Base-by-base conservation (phyloP, 2,329 filamentous ascomycete genomes). In the Aspergillus candidus region DNA sequence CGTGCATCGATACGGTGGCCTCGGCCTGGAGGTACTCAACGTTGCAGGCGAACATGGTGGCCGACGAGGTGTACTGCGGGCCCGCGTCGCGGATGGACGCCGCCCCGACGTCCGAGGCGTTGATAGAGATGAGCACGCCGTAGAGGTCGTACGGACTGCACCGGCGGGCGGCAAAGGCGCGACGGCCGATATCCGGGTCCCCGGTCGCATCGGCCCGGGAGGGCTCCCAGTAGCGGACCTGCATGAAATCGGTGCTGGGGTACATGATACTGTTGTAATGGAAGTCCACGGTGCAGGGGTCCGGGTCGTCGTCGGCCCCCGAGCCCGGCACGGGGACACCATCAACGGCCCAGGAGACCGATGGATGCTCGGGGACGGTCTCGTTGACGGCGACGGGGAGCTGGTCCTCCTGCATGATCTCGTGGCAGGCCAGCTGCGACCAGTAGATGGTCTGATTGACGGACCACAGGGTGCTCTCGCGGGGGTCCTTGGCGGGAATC, bases 191-290 rank as follows among this genome's bases (percentile, higher is more conserved):
- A 40, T 15, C 42, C 30, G 39, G 48, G 14, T 38, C 39, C 31
- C 37, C 44, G 10, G 50, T 41, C 2, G 41, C 41, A 8, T 46
- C 40, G 18, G 47, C 36, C 41, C 56, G 55, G 4, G 53, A 55
- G 1, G 61, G 61, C 38, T 65, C 61, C 61, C 62, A 65, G 38
- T 64, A 64, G 7, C 61, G 57, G n/a, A 63, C 47, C 38, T 63
- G 61, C 5, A 63, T 46, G 27, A 58, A 63, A 46, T 65, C 55
- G 7, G 55, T 60, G 3, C 43, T 40, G 1, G 51, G 49, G 37
- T 61, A 63, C 33, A 61, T 56, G 2, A 62, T 48, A 33, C 53
- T 65, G 2, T 54, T 42, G 30, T 63, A 65, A 18, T 56, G 40
- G 35, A 65, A 63, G 10, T 62, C 55, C 40, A 65, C 34, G 3